Conservation (phyloP, 371 early-diverging fungal species). For the Chytridium lagenaria region DNA sequence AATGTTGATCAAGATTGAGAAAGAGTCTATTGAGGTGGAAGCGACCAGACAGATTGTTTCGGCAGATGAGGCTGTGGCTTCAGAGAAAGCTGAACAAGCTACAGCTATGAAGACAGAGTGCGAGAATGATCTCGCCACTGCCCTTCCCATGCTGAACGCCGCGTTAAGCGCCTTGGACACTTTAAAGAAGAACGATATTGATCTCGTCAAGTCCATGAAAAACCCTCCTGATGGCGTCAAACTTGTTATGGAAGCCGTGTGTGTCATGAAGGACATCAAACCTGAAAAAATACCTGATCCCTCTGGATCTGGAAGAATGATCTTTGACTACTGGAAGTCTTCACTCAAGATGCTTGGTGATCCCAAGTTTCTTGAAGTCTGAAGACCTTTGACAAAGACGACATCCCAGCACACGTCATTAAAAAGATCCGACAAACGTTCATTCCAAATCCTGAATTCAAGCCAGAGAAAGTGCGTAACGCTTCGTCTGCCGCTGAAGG, state of each 20-base stretch:
- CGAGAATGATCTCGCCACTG: constrained; percentile 60
- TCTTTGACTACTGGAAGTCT: constrained; percentile 65
- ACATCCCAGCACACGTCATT: constrained; percentile 58
- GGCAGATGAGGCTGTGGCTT: constrained; percentile 60
- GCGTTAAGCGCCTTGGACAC: constrained; percentile 63
- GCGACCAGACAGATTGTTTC: constrained; percentile 58
- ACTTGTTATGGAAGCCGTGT: constrained; percentile 67
- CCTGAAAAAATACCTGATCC: constrained; percentile 65
- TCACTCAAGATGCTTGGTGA: constrained; percentile 61
- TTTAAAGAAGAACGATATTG: constrained; percentile 63
- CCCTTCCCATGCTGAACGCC: constrained; percentile 60
- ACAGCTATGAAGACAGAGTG: constrained; percentile 61
- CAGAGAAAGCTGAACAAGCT: constrained; percentile 58
- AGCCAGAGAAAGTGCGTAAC: constrained; percentile 64
- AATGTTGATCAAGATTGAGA: constrained; percentile 61
- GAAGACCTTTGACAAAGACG: constrained; percentile 59
- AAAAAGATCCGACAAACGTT: constrained; percentile 58
- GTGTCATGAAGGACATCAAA: constrained; percentile 66
- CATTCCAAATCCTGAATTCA: constrained; percentile 65
- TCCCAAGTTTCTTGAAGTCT: constrained; percentile 60
- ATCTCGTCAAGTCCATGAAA: constrained; percentile 68
- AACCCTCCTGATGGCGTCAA: constrained; percentile 69
- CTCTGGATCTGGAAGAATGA: constrained; percentile 60
- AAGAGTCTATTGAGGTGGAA: constrained; percentile 63
- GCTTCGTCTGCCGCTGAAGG: constrained; percentile 71